phyloP scores from a whole-genome alignment of 108 stramenopile genomes.

The Cafeteria roenbergensis region DNA sequence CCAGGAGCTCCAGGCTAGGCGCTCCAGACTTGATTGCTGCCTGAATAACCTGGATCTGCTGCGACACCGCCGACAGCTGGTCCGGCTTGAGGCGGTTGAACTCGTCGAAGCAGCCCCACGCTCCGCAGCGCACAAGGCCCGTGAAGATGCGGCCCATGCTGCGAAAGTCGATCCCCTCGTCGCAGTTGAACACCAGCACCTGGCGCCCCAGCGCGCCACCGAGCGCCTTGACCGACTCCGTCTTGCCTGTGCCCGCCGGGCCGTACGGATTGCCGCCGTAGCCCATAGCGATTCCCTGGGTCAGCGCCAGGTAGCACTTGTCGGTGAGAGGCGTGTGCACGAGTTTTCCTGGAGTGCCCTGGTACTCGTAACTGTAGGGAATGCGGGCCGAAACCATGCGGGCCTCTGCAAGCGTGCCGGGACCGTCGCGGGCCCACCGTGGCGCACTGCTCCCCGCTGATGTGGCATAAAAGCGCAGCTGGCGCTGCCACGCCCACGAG shows the following conservation, averaged over 20 bases:
- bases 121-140: conserved; percentile 51
- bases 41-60: conserved; percentile 56
- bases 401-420: neutral
- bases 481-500: conserved; percentile 53
- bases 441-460: too few relatives aligned
- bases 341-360: conserved; percentile 48
- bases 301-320: conserved; percentile 52
- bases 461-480: conserved; percentile 45
- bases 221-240: conserved; percentile 53
- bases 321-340: conserved; percentile 58
- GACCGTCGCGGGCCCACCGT: neutral
- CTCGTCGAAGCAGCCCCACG: conserved; percentile 62
- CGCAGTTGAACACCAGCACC: conserved; percentile 57
- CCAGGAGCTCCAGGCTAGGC: conserved; percentile 30
- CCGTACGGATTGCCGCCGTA: conserved; percentile 55
- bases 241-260: conserved; percentile 58
- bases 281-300: conserved; percentile 52
- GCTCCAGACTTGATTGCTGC: conserved; percentile 44
- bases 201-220: conserved; percentile 46
- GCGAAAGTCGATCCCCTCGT: conserved; percentile 54
- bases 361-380: conserved; percentile 53
- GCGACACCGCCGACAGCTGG: conserved; percentile 53
- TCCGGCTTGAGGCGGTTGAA: conserved; percentile 58
- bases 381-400: conserved; percentile 37
- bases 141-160: conserved; percentile 55